These are phyloP conservation scores for Chenopodium suecicum DNA, from an alignment of 148 eudicot genomes.

Conservation along the genomic window DNA sequence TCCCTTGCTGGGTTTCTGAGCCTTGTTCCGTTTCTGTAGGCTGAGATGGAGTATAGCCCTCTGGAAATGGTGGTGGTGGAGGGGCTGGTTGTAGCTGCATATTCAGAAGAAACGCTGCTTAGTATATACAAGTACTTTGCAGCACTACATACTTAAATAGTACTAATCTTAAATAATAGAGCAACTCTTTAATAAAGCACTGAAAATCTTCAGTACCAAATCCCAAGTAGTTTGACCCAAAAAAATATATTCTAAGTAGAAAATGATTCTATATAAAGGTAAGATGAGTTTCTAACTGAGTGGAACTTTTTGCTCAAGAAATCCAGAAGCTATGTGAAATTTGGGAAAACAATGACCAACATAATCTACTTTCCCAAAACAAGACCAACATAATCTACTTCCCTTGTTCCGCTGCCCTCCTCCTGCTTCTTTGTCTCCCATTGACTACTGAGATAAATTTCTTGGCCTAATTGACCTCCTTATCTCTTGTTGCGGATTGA, in stretches of 20 bases:
- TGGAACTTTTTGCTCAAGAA: too few relatives aligned
- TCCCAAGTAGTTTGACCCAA: too few relatives aligned
- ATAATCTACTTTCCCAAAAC: too few relatives aligned
- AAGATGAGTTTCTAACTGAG: not conserved
- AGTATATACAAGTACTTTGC: not conserved
- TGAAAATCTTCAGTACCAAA: slow-evolving; percentile 1
- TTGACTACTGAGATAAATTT: too few relatives aligned
- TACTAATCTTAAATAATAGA: not conserved
- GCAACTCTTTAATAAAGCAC: not conserved
- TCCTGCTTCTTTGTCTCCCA: too few relatives aligned
- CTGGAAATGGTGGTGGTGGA: slow-evolving; percentile 89
- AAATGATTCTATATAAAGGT: not conserved
- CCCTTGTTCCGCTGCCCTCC: too few relatives aligned
- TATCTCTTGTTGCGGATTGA: too few relatives aligned
- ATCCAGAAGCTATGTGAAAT: too few relatives aligned
- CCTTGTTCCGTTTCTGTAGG: slow-evolving; percentile 56
- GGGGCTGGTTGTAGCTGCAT: slow-evolving; percentile 81
- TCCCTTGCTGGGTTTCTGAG: slow-evolving; percentile 56
- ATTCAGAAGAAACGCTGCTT: slow-evolving; percentile 10
- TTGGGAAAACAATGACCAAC: too few relatives aligned
- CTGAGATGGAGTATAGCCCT: slow-evolving; percentile 73
- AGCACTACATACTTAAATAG: not conserved
- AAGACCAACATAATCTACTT: too few relatives aligned
- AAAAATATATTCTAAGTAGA: not conserved
- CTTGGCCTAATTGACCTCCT: too few relatives aligned